Evolutionary conservation across 169 alveolate genomes (phyloP), one percentile per base, ranked within the genome.

Genomic region (Plasmodium billcollinsi): DNA sequence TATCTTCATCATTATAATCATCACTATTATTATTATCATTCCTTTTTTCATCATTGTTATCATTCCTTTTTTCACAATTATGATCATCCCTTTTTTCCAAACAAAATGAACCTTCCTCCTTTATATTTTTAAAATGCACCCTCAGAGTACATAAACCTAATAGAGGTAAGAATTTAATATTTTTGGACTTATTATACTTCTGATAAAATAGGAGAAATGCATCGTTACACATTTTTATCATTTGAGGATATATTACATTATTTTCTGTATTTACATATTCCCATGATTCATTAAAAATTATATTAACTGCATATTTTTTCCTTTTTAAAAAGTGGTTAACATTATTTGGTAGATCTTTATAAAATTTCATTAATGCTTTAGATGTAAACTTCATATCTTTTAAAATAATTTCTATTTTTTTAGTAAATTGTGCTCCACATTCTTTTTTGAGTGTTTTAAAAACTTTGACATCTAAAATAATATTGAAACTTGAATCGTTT

Each of bases 371-470:
- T 43, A 69, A 39, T n/a, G 52, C 43, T 80, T 69, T 80, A 26
- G 83, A 47, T 69, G 90, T 67, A 69, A 52, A 15, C 70, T 69
- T 80, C 80, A 80, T 69, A 80, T 80, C 90, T 26, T 67, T 80
- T 54, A 80, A 18, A 56, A 80, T 80, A n/a, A 69, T 80, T 80
- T 80, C 90, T 33, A 80, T 80, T 69, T 80, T 80, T 66, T 80
- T 80, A 18, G 90, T 80, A 80, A 80, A 80, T 56, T 80, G 90
- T n/a, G 80, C 56, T 20, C 90, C 90, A 80, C 90, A 80, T 80
- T 80, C 90, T 80, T 66, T 80, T 80, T 80, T 80, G 21, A 80
- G 73, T 33, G 83, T 80, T 69, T 80, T 80, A 80, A 69, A 80
- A 47, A 80, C 70, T 80, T 80, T 66, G 29, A 80, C 52, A 49